Evolutionary conservation across 306 rosid species (phyloP).

Genomic region (Canavalia ensiformis): DNA sequence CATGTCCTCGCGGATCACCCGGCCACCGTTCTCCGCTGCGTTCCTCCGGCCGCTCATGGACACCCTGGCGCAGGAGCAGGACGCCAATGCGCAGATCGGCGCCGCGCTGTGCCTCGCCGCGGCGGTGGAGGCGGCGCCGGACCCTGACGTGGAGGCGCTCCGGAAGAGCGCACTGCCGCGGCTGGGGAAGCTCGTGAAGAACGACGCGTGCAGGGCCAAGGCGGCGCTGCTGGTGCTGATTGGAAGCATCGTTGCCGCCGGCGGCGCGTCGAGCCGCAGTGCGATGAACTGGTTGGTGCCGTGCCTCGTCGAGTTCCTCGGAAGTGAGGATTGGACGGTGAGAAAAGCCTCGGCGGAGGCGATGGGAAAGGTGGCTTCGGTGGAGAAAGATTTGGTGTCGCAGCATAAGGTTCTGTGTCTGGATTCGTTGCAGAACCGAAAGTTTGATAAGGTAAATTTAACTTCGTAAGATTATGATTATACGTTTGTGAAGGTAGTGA

Average conservation of each 20-base stretch:
- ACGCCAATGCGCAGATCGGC: conserved; percentile 88
- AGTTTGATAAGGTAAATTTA: conserved; percentile 85
- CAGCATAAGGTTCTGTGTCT: conserved; percentile 68
- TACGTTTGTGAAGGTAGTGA: conserved; percentile 20
- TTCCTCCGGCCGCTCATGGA: conserved; percentile 89
- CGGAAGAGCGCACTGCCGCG: conserved; percentile 65
- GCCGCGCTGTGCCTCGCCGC: conserved; percentile 93
- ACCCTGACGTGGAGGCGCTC: conserved; percentile 67
- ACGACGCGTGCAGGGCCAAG: conserved; percentile 81
- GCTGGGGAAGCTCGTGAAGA: conserved; percentile 83
- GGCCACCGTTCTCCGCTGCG: conserved; percentile 70
- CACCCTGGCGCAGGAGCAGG: conserved; percentile 78
- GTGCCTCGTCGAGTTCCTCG: conserved; percentile 70
- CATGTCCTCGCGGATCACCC: conserved; percentile 84
- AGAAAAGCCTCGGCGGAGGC: conserved; percentile 94
- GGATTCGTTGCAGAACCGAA: conserved; percentile 81
- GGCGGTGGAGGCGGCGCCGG: conserved; percentile 84
- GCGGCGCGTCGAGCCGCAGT: conserved; percentile 78
- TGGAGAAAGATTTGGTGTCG: conserved; percentile 71
- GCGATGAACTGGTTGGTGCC: conserved; percentile 89
- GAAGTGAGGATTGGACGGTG: conserved; percentile 90
- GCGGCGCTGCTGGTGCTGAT: conserved; percentile 78
- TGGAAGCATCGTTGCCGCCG: conserved; percentile 74
- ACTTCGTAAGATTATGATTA: conserved; percentile 3
- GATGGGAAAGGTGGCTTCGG: conserved; percentile 73